Conservation (phyloP, 1,284 basidiomycete species). For the Inonotus hispidus region DNA sequence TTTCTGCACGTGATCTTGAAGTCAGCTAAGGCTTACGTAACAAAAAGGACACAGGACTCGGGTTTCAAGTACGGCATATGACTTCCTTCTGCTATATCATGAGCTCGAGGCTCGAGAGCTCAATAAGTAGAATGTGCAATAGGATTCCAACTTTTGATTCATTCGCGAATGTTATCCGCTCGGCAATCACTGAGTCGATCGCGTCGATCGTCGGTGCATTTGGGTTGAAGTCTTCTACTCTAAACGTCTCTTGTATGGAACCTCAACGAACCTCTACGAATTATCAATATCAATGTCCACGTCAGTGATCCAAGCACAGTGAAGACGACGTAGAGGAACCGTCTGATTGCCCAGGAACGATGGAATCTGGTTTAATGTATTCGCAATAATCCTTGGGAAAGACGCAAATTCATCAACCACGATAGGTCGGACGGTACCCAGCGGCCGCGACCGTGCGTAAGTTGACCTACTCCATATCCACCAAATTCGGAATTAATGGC, state of each 20-base stretch:
- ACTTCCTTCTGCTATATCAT: no score
- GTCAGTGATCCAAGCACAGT: not conserved
- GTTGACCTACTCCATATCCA: not conserved
- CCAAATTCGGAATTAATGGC: not conserved
- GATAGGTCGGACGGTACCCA: not conserved
- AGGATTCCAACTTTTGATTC: no score
- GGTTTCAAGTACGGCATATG: no score
- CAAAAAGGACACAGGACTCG: no score
- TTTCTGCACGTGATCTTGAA: no score
- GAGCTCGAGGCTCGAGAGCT: no score
- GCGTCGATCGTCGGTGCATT: not conserved
- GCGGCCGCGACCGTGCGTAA: constrained; percentile 10
- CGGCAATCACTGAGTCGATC: not conserved
- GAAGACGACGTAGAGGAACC: not conserved
- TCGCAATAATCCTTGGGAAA: not conserved
- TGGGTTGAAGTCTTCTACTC: not conserved
- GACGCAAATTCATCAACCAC: not conserved
- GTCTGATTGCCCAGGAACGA: not conserved
- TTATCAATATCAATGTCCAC: not conserved
- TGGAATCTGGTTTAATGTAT: no score
- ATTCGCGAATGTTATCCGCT: not conserved
- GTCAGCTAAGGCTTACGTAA: no score
- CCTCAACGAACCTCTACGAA: not conserved
- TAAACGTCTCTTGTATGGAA: not conserved
- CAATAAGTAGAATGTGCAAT: no score